Evolutionary conservation across 164 flowering plant species (phyloP), one percentile per base, ranked within the genome.

Genomic region (Annona cherimola): DNA sequence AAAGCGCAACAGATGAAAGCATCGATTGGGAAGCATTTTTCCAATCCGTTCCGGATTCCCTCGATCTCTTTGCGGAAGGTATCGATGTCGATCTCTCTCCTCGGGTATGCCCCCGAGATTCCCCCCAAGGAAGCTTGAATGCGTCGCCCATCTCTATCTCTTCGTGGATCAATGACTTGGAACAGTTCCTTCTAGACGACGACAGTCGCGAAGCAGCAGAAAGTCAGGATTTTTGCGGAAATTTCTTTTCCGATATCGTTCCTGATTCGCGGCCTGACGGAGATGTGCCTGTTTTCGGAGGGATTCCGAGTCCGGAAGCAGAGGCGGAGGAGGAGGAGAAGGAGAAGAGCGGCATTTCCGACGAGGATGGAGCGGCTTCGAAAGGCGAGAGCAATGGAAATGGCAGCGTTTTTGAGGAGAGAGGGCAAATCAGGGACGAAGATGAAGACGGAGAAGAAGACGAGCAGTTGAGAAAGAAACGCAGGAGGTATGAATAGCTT

Each of bases 391-490:
- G 35, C 0, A 1, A 26, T 26, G 35, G 35, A 26, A 26, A 26
- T 26, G 35, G 35, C 35, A 26, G 35, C 35, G 35, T 26, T 26
- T 26, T 26, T 26, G 35, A 26, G 35, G 35, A 26, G 0, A 26
- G 35, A 26, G 35, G 35, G 35, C 35, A 26, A 26, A 26, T 26
- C 35, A 26, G 35, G 35, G 0, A 26, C 1, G 35, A 26, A 26
- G 35, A 61, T 1, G 20, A 66, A 66, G 12, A 67, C 26, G 11
- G 57, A 64, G 14, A 69, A 26, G 20, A 73, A 45, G 14, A 75
- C 63, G 89, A 82, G 80, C 83, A 82, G 3, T 7, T 75, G 69
- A 76, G 80, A 63, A 90, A 86, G 83, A 90, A 88, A 72, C 83
- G 83, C 42, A 80, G 78, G 76, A 88, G 95, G 92, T 90, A 84